Evolutionary conservation across 148 eudicot genomes (phyloP), one percentile per base, ranked within the genome.

Genomic region (Camellia japonica): DNA sequence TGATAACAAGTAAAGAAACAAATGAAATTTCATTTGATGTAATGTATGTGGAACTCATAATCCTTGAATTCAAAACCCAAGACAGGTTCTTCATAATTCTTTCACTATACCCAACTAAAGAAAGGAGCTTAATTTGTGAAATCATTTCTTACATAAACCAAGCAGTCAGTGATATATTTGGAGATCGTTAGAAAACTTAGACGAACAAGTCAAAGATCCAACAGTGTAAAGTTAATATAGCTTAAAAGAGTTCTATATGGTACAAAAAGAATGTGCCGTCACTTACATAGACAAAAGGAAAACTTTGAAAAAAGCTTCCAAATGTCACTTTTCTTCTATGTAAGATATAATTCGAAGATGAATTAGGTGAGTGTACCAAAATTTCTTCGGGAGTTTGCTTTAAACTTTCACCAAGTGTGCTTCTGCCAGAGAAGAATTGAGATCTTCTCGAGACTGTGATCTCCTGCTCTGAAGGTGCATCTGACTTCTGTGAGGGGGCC

Each of bases 391-490:
- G 56, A 20, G 47, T 71, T 65, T 15, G 71, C 79, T 68, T 80
- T 87, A 92, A 78, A 83, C 84, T 81, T 89, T 92, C 38, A 56
- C 80, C 80, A 83, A 82, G 83, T 89, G 97, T 43, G 90, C 87
- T 65, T 94, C 98, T 80, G 92, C 87, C 59, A 94, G 62, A 20
- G 97, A 92, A 82, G 92, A 85, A 78, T 47, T 86, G 68, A 96
- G 97, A 66, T 96, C 99, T 82, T 96, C 98, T 67, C 99, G 90
- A 68, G 99, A 96, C 80, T 91, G 98, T 9, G 98, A 96, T 86
- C 97, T 88, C 74, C 99, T 85, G 79, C 99, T 96, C 80, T 96
- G 99, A 51, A 96, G 94, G 55, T 86, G 91, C 90, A 87, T 90
- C 83, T 92, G 97, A 80, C 93, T 79, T 86, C 99, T 86, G 81